These are phyloP conservation scores for Epichloe sibirici DNA, from an alignment of 2,329 filamentous ascomycete genomes.

Conservation along the genomic window DNA sequence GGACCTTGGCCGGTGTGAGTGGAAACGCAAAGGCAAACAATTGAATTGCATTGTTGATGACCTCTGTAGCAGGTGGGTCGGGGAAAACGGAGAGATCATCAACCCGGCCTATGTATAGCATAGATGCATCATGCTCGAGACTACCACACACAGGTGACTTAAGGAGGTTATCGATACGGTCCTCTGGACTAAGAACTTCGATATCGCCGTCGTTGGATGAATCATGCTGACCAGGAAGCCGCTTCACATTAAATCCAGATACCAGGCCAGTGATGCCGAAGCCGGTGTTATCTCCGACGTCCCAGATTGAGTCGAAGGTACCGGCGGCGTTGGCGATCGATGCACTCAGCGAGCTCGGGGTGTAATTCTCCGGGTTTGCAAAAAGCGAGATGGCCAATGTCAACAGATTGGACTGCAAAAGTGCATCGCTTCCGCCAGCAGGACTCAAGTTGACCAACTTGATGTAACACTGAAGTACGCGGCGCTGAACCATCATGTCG, in stretches of 20 bases:
- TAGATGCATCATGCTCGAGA: constrained; percentile 78
- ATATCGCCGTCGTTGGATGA: constrained; percentile 29
- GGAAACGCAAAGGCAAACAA: constrained; percentile 87
- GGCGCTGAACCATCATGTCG: constrained; percentile 82
- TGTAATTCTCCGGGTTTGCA: constrained; percentile 82
- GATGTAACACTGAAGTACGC: constrained; percentile 89
- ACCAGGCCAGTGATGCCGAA: constrained; percentile 87
- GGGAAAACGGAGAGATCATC: constrained; percentile 38
- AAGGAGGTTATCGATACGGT: constrained; percentile 48
- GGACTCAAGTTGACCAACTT: constrained; percentile 84
- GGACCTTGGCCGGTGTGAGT: constrained; percentile 77
- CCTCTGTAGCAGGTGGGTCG: constrained; percentile 80
- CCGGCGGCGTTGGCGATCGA: constrained; percentile 85
- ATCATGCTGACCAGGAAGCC: constrained; percentile 57
- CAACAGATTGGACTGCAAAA: constrained; percentile 83
- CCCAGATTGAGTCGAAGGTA: constrained; percentile 89
- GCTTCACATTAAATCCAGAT: constrained; percentile 59
- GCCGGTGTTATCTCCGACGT: constrained; percentile 84
- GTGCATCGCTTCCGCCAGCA: constrained; percentile 68
- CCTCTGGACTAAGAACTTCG: constrained; percentile 48
- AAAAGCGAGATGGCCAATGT: constrained; percentile 85
- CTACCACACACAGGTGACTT: constrained; percentile 68
- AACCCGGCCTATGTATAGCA: constrained; percentile 51
- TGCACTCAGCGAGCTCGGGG: constrained; percentile 71
- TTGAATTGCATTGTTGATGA: constrained; percentile 87